These are phyloP conservation scores for Populus pruinosa DNA, from an alignment of 345 rosid genomes.

Conservation along the genomic window DNA sequence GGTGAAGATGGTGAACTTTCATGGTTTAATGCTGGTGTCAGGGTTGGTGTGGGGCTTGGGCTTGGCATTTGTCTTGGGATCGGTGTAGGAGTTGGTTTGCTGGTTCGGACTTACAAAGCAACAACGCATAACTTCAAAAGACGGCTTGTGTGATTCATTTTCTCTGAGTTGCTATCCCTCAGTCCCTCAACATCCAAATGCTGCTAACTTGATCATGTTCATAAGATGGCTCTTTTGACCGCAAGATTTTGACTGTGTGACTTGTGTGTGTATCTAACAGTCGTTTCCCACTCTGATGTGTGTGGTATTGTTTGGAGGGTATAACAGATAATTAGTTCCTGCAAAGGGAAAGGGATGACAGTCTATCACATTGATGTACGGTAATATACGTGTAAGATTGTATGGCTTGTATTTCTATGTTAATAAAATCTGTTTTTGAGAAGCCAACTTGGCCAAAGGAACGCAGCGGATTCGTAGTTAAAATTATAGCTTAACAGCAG, in stretches of 20 bases:
- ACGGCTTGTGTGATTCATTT: constrained; percentile 35
- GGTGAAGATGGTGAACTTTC: constrained; percentile 86
- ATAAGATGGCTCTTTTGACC: constrained; percentile 20
- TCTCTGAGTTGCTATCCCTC: not conserved
- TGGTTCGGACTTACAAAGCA: constrained; percentile 73
- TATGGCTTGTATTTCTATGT: constrained; percentile 28
- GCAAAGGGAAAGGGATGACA: constrained; percentile 3
- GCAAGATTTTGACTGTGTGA: constrained; percentile 38
- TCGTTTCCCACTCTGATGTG: not conserved
- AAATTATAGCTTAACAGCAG: no score
- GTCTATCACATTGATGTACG: constrained; percentile 9
- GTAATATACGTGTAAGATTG: constrained; percentile 11
- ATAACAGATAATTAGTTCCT: constrained; percentile 6
- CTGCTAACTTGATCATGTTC: constrained; percentile 21
- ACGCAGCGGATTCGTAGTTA: not conserved
- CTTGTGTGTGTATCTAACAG: constrained; percentile 27
- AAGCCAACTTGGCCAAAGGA: not conserved
- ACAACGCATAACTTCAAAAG: constrained; percentile 76
- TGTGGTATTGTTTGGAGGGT: not conserved
- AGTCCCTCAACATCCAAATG: constrained; percentile 22
- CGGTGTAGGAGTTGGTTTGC: constrained; percentile 87
- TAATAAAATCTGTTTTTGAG: constrained; percentile 25
- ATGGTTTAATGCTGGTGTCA: constrained; percentile 94
- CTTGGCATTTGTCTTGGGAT: constrained; percentile 87
- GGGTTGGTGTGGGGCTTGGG: constrained; percentile 96